Conservation (phyloP, 305 asterid species). For the Striga hermonthica region DNA sequence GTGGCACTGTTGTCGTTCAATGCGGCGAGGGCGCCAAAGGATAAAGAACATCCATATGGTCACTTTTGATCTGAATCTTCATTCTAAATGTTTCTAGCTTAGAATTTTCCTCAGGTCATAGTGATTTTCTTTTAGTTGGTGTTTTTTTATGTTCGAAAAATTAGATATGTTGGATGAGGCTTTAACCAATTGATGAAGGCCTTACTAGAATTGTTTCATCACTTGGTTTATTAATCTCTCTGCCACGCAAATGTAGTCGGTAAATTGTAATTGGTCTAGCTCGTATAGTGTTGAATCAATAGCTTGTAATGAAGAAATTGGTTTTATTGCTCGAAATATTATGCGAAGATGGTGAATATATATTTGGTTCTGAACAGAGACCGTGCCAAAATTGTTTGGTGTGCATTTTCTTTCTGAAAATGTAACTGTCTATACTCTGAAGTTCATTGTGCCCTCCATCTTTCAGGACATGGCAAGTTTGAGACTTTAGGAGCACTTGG, state of each 20-base stretch:
- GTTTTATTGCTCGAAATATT: no score
- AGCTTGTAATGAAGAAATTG: no score
- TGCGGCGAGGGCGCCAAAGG: slow-evolving; percentile 92
- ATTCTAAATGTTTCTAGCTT: slow-evolving; percentile 34
- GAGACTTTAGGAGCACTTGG: slow-evolving; percentile 98
- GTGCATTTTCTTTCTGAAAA: background rate
- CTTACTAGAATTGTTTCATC: no score
- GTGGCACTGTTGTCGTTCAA: slow-evolving; percentile 84
- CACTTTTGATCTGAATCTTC: slow-evolving; percentile 79
- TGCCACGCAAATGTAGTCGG: no score
- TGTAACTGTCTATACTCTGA: slow-evolving; percentile 16
- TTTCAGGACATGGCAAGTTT: slow-evolving; percentile 91
- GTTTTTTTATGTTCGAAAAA: background rate
- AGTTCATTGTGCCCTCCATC: slow-evolving; percentile 30
- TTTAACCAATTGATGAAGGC: no score
- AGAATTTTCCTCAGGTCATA: background rate
- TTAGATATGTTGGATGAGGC: no score
- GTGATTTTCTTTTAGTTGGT: slow-evolving; percentile 1
- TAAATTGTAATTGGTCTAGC: no score
- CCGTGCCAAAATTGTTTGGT: no score
- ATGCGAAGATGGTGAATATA: no score
- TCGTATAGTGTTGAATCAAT: no score
- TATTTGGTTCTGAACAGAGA: no score
- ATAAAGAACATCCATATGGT: slow-evolving; percentile 99
- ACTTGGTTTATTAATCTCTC: no score